phyloP scores from a whole-genome alignment of 2,329 filamentous ascomycete species.

The Pseudogymnoascus sp. region DNA sequence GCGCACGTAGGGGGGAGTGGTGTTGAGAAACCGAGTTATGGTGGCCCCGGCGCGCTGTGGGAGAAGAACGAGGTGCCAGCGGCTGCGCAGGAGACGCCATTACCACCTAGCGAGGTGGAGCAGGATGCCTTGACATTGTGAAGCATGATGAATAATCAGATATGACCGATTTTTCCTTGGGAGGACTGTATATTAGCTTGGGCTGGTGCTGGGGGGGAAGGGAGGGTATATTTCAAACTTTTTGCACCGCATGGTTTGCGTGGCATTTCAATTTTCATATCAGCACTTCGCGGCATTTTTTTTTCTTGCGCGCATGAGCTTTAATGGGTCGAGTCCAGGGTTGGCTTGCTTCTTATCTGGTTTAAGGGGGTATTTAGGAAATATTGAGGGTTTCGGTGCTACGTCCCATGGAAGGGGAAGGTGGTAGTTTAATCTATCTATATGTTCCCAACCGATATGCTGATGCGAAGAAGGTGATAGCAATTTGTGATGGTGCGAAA shows the following conservation, averaged over 20 bases:
- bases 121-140: constrained; percentile 21
- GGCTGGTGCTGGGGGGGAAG: not conserved
- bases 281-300: not conserved
- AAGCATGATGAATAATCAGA: not conserved
- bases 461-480: too few relatives aligned
- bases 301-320: not conserved
- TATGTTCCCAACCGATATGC: too few relatives aligned
- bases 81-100: constrained; percentile 31
- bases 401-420: too few relatives aligned
- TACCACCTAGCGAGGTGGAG: constrained; percentile 27
- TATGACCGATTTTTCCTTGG: not conserved
- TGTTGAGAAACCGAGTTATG: constrained; percentile 41
- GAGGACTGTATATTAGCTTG: not conserved
- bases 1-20: constrained; percentile 35
- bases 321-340: not conserved
- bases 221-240: not conserved
- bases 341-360: not conserved
- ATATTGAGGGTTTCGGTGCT: too few relatives aligned
- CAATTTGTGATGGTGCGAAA: too few relatives aligned
- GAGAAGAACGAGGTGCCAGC: constrained; percentile 42
- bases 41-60: constrained; percentile 43
- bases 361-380: too few relatives aligned
- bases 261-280: not conserved
- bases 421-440: too few relatives aligned
- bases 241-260: constrained; percentile 1